These are phyloP conservation scores for Musa acuminata DNA, from an alignment of 176 grass and related monocot genomes.

Conservation along the genomic window DNA sequence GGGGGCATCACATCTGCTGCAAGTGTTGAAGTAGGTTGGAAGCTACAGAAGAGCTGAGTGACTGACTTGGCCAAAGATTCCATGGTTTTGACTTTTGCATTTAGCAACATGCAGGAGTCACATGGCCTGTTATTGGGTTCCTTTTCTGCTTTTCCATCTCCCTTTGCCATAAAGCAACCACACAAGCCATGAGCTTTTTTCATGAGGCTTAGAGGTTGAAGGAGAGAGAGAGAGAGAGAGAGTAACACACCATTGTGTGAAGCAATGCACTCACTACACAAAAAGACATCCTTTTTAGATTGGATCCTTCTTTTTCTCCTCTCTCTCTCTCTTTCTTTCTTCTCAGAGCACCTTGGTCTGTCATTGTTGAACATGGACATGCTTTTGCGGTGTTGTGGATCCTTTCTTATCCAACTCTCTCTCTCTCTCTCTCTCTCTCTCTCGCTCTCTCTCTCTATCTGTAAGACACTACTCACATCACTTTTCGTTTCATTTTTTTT, in stretches of 20 bases:
- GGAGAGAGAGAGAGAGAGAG: neutral
- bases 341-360: slow-evolving; percentile 6
- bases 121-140: slow-evolving; percentile 5
- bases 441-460: too few relatives aligned
- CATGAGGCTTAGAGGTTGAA: neutral
- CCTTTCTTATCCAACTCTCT: neutral
- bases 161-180: slow-evolving; percentile 1
- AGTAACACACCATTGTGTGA: neutral
- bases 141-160: neutral
- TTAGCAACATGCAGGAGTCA: slow-evolving; percentile 4
- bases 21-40: too few relatives aligned
- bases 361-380: slow-evolving; percentile 1
- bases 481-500: slow-evolving; percentile 12
- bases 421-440: neutral
- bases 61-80: neutral
- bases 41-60: too few relatives aligned
- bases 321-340: neutral
- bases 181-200: neutral
- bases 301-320: neutral
- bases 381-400: slow-evolving; percentile 6
- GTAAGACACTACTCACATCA: neutral
- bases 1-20: too few relatives aligned
- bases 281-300: slow-evolving; percentile 9
- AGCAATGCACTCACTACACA: neutral
- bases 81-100: slow-evolving; percentile 9